A percentile compares a stretch with the other conserved stretches of the same genome.
These are phyloP conservation scores for Alnus rubra DNA, from an alignment of 306 rosid genomes.

Conservation along the genomic window DNA sequence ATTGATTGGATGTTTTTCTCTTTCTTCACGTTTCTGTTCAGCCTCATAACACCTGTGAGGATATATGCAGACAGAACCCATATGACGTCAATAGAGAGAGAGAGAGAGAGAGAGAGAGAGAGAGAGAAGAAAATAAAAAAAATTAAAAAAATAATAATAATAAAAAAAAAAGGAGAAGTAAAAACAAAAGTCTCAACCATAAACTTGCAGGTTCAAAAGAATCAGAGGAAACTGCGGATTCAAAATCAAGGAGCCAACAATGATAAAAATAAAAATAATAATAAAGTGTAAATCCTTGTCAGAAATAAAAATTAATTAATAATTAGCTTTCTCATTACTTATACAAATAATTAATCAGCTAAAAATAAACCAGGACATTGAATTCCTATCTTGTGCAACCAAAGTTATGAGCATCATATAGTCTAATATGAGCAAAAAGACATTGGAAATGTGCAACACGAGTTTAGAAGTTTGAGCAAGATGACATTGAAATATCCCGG, in stretches of 20 bases:
- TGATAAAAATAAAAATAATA: background rate
- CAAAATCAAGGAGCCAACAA: background rate
- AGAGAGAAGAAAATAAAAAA: too few species aligned
- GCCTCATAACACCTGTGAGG: constrained; percentile 72
- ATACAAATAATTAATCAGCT: background rate
- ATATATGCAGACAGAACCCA: background rate
- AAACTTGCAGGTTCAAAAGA: background rate
- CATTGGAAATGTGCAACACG: background rate
- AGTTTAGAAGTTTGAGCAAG: background rate
- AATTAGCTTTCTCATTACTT: background rate
- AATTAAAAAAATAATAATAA: too few species aligned
- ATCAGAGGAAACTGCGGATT: background rate
- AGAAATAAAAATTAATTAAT: background rate
- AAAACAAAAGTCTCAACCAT: background rate
- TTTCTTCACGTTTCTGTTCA: constrained; percentile 86
- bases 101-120: background rate
- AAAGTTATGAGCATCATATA: background rate
- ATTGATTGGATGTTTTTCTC: constrained; percentile 84
- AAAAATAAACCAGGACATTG: background rate
- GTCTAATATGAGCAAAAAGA: background rate
- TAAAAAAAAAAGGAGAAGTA: background rate
- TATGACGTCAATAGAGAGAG: background rate
- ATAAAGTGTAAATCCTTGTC: background rate
- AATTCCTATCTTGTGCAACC: background rate
- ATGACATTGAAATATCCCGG: background rate